phyloP scores from a whole-genome alignment of 2,329 filamentous ascomycete genomes.

The Venturia oleaginea region DNA sequence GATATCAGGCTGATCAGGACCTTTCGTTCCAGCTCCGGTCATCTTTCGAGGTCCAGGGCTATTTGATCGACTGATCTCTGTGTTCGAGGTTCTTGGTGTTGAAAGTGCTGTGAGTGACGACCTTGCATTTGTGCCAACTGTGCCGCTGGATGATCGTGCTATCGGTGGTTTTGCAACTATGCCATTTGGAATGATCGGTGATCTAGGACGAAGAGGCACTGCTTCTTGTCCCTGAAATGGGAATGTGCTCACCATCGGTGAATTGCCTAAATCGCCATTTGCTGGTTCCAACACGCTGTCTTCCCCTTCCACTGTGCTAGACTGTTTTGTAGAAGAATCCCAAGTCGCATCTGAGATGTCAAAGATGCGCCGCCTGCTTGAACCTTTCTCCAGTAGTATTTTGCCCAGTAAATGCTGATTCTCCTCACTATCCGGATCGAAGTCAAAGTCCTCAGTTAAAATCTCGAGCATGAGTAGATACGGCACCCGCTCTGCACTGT shows the following conservation, averaged over 20 bases:
- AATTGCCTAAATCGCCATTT: slow-evolving; percentile 67
- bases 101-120: slow-evolving; percentile 52
- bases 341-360: slow-evolving; percentile 54
- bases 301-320: slow-evolving; percentile 36
- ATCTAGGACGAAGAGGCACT: slow-evolving; percentile 32
- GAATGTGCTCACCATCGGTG: slow-evolving; percentile 51
- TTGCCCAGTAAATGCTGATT: slow-evolving; percentile 59
- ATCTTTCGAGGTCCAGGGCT: slow-evolving; percentile 56
- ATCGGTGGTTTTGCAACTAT: neutral
- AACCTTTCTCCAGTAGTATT: slow-evolving; percentile 57
- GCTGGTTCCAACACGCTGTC: slow-evolving; percentile 82
- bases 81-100: slow-evolving; percentile 62
- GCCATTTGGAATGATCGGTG: slow-evolving; percentile 10
- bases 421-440: slow-evolving; percentile 64
- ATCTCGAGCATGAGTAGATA: slow-evolving; percentile 81
- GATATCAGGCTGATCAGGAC: slow-evolving; percentile 67
- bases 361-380: slow-evolving; percentile 40
- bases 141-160: slow-evolving; percentile 48
- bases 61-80: slow-evolving; percentile 56
- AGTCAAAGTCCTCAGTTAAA: slow-evolving; percentile 71
- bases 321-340: slow-evolving; percentile 20
- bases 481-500: slow-evolving; percentile 79
- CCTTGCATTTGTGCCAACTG: slow-evolving; percentile 41
- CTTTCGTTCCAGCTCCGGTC: slow-evolving; percentile 49
- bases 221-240: slow-evolving; percentile 23